phyloP scores from a whole-genome alignment of 192 early-diverging fungal genomes.

The Podila verticillata region DNA sequence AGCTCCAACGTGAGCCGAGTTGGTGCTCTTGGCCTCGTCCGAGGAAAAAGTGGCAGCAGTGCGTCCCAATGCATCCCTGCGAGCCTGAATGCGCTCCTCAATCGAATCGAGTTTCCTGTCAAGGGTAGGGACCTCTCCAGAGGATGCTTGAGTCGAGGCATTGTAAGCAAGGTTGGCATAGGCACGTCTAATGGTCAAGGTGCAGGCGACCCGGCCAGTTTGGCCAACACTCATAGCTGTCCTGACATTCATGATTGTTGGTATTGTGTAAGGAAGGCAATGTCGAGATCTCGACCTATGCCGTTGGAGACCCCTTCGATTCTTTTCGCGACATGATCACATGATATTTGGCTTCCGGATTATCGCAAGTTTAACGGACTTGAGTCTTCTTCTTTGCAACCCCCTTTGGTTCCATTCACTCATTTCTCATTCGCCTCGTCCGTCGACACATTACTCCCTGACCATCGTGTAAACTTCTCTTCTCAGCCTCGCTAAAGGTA shows the following conservation, averaged over 20 bases:
- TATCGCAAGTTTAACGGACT: no score
- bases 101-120: slow-evolving; percentile 48
- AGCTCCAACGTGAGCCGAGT: neutral
- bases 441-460: no score
- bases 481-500: no score
- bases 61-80: slow-evolving; percentile 23
- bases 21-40: neutral
- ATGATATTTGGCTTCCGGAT: no score
- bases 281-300: neutral
- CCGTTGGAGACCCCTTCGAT: no score
- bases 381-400: no score
- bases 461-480: no score
- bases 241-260: slow-evolving; percentile 34
- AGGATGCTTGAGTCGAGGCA: slow-evolving; percentile 23
- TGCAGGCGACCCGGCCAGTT: slow-evolving; percentile 13
- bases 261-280: neutral
- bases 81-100: slow-evolving; percentile 51
- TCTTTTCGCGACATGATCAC: no score
- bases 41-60: slow-evolving; percentile 8
- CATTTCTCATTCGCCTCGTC: no score
- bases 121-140: slow-evolving; percentile 38
- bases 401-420: no score
- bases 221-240: slow-evolving; percentile 30
- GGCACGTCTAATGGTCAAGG: slow-evolving; percentile 17
- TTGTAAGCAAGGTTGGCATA: slow-evolving; percentile 50